phyloP scores from a whole-genome alignment of 2,329 filamentous ascomycete genomes.

The Aspergillus spinulosporus region DNA sequence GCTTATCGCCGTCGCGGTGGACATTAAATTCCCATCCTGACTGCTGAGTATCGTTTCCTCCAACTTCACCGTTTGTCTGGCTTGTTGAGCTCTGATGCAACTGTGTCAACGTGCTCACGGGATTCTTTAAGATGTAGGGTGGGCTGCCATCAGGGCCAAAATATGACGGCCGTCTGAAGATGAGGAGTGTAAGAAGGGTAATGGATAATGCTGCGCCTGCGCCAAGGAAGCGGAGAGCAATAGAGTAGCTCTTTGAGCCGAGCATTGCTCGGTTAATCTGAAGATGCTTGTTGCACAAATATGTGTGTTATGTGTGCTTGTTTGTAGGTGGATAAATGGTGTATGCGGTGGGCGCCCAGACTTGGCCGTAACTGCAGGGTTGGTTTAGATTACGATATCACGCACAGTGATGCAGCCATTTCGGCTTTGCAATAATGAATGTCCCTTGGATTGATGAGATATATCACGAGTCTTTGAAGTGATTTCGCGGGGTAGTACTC shows the following conservation, averaged over 20 bases:
- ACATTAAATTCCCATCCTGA: slow-evolving; percentile 35
- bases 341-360: too few relatives aligned
- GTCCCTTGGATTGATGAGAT: neutral
- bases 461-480: neutral
- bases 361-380: neutral
- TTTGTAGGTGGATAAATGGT: neutral
- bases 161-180: slow-evolving; percentile 22
- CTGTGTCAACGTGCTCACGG: neutral
- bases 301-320: neutral
- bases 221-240: slow-evolving; percentile 32
- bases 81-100: neutral
- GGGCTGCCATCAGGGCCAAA: slow-evolving; percentile 22
- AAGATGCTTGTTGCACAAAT: neutral
- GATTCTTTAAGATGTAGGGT: neutral
- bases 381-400: neutral
- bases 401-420: neutral
- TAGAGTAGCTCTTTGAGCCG: slow-evolving; percentile 18
- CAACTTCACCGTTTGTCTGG: neutral
- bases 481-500: too few relatives aligned
- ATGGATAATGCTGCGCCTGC: slow-evolving; percentile 31
- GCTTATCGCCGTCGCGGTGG: slow-evolving; percentile 37
- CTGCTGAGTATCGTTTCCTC: neutral
- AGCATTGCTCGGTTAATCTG: slow-evolving; percentile 13
- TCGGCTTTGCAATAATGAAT: neutral
- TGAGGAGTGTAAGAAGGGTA: slow-evolving; percentile 30